Conservation (phyloP, 2,329 filamentous ascomycete genomes). For the Fusarium acutatum region DNA sequence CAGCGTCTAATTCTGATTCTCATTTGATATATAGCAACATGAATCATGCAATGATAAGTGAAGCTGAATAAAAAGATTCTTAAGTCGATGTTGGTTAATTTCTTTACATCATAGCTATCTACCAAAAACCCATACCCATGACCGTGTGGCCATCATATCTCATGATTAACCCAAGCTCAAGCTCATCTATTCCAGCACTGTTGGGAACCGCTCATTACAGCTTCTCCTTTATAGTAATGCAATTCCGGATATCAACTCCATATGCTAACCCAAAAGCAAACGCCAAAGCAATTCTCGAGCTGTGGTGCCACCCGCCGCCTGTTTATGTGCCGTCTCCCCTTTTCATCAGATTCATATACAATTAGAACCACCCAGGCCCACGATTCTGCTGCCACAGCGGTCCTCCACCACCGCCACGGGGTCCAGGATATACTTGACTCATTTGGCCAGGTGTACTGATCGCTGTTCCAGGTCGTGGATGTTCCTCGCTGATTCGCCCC, state of each 20-base stretch:
- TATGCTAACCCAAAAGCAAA: constrained; percentile 7
- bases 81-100: neutral
- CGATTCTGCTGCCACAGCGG: constrained; percentile 66
- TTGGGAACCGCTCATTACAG: constrained; percentile 2
- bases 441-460: constrained; percentile 31
- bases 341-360: constrained; percentile 7
- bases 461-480: constrained; percentile 33
- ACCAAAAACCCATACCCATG: constrained; percentile 10
- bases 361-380: constrained; percentile 57
- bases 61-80: neutral
- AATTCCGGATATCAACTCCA: constrained; percentile 27
- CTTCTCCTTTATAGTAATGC: constrained; percentile 20
- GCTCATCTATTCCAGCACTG: constrained; percentile 10
- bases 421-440: constrained; percentile 34
- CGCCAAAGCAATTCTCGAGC: neutral
- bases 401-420: constrained; percentile 45
- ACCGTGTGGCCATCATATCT: constrained; percentile 28
- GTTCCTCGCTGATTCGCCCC: constrained; percentile 47
- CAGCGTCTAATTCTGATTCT: no score
- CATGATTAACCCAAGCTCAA: constrained; percentile 21
- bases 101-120: constrained; percentile 29
- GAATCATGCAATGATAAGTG: no score
- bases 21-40: no score
- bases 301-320: neutral
- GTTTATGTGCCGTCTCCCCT: neutral